Conservation (phyloP, 2,329 filamentous ascomycete genomes). For the Fusarium hostae region DNA sequence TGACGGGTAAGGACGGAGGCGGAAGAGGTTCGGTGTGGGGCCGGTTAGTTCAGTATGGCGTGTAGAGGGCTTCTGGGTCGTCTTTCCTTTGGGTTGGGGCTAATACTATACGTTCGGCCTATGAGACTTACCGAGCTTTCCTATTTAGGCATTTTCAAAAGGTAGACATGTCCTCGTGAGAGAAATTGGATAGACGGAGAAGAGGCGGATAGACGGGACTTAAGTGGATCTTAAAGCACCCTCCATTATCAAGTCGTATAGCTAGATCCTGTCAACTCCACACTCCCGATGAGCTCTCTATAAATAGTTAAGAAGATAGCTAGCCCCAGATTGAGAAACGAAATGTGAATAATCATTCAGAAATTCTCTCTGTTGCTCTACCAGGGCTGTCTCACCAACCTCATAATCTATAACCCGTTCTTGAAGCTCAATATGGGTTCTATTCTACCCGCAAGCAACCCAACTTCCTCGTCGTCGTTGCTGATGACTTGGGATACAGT, state of each 20-base stretch:
- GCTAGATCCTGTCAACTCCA: neutral
- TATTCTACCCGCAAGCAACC: conserved; percentile 46
- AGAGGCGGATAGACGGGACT: conserved; percentile 6
- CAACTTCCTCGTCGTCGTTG: conserved; percentile 46
- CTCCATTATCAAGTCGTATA: neutral
- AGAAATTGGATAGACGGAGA: neutral
- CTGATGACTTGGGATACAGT: conserved; percentile 45
- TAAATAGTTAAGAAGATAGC: neutral
- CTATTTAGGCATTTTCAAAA: neutral
- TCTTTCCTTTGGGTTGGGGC: neutral
- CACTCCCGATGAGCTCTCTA: neutral
- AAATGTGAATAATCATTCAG: neutral
- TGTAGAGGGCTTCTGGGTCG: neutral
- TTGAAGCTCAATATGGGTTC: conserved; percentile 33
- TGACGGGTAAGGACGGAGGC: neutral
- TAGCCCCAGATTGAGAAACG: neutral
- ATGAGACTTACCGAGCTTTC: fast-evolving
- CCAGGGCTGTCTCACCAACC: neutral
- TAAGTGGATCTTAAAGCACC: neutral
- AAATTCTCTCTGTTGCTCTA: neutral
- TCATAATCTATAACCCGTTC: neutral
- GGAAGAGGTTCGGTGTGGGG: neutral
- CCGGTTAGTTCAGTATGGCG: neutral
- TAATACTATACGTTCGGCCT: neutral
- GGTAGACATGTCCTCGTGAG: neutral